Evolutionary conservation across 2,329 filamentous ascomycete genomes (phyloP).

Genomic region (Ceratocystiopsis sp.): DNA sequence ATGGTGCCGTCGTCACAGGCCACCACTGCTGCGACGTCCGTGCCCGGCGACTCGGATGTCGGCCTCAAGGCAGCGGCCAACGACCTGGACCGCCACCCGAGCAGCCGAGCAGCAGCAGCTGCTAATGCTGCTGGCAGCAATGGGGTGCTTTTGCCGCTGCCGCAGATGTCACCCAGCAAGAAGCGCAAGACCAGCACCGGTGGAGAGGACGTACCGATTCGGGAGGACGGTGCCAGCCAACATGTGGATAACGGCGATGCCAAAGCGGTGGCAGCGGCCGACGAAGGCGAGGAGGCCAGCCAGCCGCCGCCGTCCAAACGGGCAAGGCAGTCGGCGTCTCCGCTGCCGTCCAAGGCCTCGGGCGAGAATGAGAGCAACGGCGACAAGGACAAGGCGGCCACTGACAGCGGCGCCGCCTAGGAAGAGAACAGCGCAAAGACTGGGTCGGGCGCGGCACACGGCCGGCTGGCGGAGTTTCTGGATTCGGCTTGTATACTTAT

Average conservation of each 20-base stretch:
- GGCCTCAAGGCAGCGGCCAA: conserved; percentile 18
- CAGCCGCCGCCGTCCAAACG: conserved; percentile 1
- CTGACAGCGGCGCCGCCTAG: too few relatives aligned
- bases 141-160: too few relatives aligned
- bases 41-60: conserved; percentile 16
- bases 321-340: conserved; percentile 1
- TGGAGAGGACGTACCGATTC: too few relatives aligned
- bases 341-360: too few relatives aligned
- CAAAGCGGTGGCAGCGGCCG: neutral
- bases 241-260: conserved; percentile 1
- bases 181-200: too few relatives aligned
- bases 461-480: neutral
- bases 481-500: neutral
- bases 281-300: conserved; percentile 14
- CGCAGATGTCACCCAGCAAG: too few relatives aligned
- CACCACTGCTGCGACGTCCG: neutral
- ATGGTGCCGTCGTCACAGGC: neutral
- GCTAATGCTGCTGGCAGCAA: neutral
- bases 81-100: conserved; percentile 12
- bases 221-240: too few relatives aligned
- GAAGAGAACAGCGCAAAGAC: too few relatives aligned
- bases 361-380: neutral
- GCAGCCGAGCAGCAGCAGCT: neutral
- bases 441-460: too few relatives aligned
- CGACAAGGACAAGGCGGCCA: neutral